These are phyloP conservation scores for Alternaria sp. DNA, from an alignment of 2,329 filamentous ascomycete genomes.

Conservation along the genomic window DNA sequence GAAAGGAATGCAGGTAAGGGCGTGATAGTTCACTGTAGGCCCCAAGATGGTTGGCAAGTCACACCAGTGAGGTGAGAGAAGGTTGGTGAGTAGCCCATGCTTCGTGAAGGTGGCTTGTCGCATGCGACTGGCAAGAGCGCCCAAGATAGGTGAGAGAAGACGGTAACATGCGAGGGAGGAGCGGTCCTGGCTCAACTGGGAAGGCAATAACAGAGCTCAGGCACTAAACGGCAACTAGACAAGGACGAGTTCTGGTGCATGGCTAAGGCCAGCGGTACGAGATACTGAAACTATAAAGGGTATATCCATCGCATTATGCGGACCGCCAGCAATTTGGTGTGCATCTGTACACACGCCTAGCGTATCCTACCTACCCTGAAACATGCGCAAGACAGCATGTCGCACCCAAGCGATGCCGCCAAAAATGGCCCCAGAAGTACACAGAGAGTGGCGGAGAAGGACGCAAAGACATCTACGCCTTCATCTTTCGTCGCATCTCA, in stretches of 20 bases:
- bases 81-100: background rate
- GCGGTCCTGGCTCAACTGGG: background rate
- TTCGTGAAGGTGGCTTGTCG: background rate
- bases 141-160: background rate
- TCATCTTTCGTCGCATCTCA: constrained; percentile 19
- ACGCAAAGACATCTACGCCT: constrained; percentile 2
- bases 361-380: constrained; percentile 18
- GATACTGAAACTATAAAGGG: constrained; percentile 23
- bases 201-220: background rate
- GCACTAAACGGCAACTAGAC: background rate
- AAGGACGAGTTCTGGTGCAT: background rate
- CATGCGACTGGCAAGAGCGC: background rate
- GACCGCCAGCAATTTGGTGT: constrained; percentile 7
- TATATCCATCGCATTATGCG: constrained; percentile 24
- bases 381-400: background rate
- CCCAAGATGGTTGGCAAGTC: background rate
- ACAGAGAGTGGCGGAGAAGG: constrained; percentile 3
- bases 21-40: background rate
- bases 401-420: background rate
- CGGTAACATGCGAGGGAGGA: background rate
- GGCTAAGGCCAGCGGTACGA: background rate
- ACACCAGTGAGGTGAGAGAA: background rate
- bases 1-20: background rate
- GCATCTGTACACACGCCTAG: constrained; percentile 11
- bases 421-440: background rate